Percentiles rank a stretch among this genome's conserved stretches.
phyloP scores from a whole-genome alignment of 148 eudicot species.

The Amaranthus cruentus region DNA sequence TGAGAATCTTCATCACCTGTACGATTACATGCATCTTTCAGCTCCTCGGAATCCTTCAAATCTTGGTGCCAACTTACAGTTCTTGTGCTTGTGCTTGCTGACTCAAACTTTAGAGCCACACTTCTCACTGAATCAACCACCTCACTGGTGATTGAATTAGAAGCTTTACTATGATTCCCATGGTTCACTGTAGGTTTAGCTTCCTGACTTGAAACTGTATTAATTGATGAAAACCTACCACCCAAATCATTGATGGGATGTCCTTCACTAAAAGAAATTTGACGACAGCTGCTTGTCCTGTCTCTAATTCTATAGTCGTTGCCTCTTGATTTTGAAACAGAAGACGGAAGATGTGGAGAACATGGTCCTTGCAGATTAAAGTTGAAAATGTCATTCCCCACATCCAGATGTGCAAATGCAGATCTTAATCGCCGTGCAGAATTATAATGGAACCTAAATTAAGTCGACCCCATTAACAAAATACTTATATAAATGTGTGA shows the following conservation, averaged over 20 bases:
- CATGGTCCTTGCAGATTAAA: conserved; percentile 25
- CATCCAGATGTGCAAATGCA: conserved; percentile 39
- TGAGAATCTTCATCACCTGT: conserved; percentile 9
- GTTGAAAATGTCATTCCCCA: conserved; percentile 23
- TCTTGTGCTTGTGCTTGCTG: conserved; percentile 23
- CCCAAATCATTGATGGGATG: conserved; percentile 40
- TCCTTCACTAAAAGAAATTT: conserved; percentile 18
- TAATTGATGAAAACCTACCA: conserved; percentile 15
- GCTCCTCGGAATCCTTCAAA: neutral
- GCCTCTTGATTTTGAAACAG: conserved; percentile 64
- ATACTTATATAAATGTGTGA: neutral
- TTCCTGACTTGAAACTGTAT: conserved; percentile 20
- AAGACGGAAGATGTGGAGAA: conserved; percentile 53
- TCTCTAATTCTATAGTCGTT: conserved; percentile 36
- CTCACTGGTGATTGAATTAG: conserved; percentile 20
- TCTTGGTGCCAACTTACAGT: conserved; percentile 23
- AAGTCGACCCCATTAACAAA: conserved; percentile 1
- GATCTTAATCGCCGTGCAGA: conserved; percentile 48
- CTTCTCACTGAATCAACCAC: conserved; percentile 12
- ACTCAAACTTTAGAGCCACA: conserved; percentile 21
- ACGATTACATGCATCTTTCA: conserved; percentile 13
- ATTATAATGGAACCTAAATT: conserved; percentile 50
- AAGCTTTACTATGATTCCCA: conserved; percentile 15
- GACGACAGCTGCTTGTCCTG: conserved; percentile 19
- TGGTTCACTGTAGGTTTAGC: conserved; percentile 11